A percentile compares a stretch with the other conserved stretches of the same genome.
Conservation (phyloP, 2,329 filamentous ascomycete species). For the Penicillium sp. region DNA sequence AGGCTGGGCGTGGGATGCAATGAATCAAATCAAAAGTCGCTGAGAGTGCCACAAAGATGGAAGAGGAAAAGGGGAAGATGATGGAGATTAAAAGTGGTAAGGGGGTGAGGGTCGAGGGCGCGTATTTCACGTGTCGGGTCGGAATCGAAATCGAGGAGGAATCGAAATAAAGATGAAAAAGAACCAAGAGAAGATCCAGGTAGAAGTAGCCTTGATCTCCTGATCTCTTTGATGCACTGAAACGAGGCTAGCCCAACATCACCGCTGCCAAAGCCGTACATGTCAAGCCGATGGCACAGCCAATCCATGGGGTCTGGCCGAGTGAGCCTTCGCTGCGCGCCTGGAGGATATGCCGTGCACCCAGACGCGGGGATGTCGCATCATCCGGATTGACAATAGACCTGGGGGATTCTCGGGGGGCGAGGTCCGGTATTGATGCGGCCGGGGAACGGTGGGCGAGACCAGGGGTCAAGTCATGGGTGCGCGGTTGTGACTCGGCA, state of each 20-base stretch:
- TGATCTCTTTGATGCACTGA: too few species aligned
- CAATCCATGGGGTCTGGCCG: slow-evolving; percentile 39
- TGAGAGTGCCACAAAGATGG: slow-evolving; percentile 14
- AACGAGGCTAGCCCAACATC: slow-evolving; percentile 27
- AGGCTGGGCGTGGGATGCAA: slow-evolving; percentile 19
- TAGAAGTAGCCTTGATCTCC: slow-evolving; percentile 10
- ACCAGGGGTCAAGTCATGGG: slow-evolving; percentile 7
- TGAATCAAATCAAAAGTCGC: slow-evolving; percentile 15
- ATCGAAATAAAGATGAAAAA: background rate
- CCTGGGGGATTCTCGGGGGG: slow-evolving; percentile 4
- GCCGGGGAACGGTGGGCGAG: slow-evolving; percentile 16
- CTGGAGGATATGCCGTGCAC: slow-evolving; percentile 25
- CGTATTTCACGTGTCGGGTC: slow-evolving; percentile 18
- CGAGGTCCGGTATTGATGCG: slow-evolving; percentile 20
- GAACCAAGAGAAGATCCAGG: background rate
- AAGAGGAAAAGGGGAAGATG: background rate
- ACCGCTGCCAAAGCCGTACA: slow-evolving; percentile 37
- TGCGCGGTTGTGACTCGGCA: slow-evolving; percentile 14
- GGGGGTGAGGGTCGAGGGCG: slow-evolving; percentile 7
- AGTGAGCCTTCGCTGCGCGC: slow-evolving; percentile 37
- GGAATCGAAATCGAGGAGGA: slow-evolving; percentile 2
- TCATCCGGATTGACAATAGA: slow-evolving; percentile 4
- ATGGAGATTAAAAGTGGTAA: slow-evolving; percentile 8
- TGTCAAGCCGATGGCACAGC: slow-evolving; percentile 39
- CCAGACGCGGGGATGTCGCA: slow-evolving; percentile 5